These are phyloP conservation scores for Saccharum officinarum DNA, from an alignment of 176 grass and related monocot genomes.

Conservation along the genomic window DNA sequence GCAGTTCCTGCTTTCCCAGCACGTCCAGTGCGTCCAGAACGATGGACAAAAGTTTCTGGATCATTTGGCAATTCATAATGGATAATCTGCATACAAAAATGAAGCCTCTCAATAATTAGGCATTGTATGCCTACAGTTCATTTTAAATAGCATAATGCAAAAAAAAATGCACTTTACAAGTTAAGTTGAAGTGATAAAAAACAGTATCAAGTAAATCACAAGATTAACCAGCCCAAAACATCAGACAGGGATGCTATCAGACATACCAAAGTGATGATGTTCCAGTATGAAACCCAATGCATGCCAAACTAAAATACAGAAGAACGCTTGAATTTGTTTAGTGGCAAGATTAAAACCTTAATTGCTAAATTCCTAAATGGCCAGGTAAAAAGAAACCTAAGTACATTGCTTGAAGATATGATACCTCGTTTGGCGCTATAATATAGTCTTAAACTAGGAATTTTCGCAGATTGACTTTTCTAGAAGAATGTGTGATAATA, in stretches of 20 bases:
- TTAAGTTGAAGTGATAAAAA: neutral
- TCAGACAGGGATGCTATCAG: constrained; percentile 20
- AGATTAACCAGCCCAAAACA: constrained; percentile 2
- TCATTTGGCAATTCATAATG: constrained; percentile 99
- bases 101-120: constrained; percentile 27
- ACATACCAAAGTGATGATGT: neutral
- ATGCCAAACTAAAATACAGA: neutral
- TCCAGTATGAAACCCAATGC: neutral
- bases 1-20: constrained; percentile 91
- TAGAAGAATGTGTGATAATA: neutral
- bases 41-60: constrained; percentile 98
- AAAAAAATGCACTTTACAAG: constrained; percentile 13
- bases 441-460: constrained; percentile 21
- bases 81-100: constrained; percentile 64
- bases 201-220: neutral
- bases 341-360: neutral
- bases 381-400: neutral
- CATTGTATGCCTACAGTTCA: constrained; percentile 5
- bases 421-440: neutral
- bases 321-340: neutral
- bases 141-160: neutral
- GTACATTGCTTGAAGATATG: neutral
- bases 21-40: constrained; percentile 95
- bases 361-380: constrained; percentile 14
- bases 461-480: neutral